Base-by-base conservation (phyloP, 2,329 filamentous ascomycete genomes). In the Elsinoe batatas region DNA sequence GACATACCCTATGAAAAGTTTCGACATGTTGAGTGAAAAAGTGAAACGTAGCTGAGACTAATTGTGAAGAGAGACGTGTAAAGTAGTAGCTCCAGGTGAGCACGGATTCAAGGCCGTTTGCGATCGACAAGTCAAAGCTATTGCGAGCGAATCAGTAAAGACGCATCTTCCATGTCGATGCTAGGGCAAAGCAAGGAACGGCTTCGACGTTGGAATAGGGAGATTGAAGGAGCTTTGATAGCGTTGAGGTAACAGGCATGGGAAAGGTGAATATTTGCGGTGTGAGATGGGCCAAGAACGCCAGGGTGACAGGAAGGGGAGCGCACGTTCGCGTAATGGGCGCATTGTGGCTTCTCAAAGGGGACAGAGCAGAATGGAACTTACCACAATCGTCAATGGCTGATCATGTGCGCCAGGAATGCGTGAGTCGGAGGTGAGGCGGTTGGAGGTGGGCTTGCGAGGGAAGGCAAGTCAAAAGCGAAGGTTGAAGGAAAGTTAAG, bases 1-100 rank as follows among this genome's bases (percentile, higher is more conserved):
- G n/a, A 44, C 43, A 54, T 20, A 95, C 90, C 90, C 90, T 72
- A 95, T 88, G 71, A 96, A 96, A 66, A 96, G 81, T 74, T 96
- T 96, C 58, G 90, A 85, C 91, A 95, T 95, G 61, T 65, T 46
- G 54, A 37, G 20, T 38, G 53, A 42, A 53, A 35, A 47, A 51
- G 35, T 47, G 15, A 51, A 18, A 36, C 35, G 22, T 22, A 35
- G 18, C 17, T 30, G 22, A 46, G 30, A 47, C 30, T 43, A 53
- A 18, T 37, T 15, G 30, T 10, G 17, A 47, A n/a, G n/a, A 26
- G 11, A 20, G 18, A 13, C 40, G 30, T 22, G 18, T 38, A 37
- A 53, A 26, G 32, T 18, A 53, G 35, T 17, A 51, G 46, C 46
- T 51, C 30, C 18, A 35, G n/a, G 18, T 15, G n/a, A 32, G 32